Evolutionary conservation across 75 land plant species (phyloP).

Genomic region (Chamaecyparis obtusa): DNA sequence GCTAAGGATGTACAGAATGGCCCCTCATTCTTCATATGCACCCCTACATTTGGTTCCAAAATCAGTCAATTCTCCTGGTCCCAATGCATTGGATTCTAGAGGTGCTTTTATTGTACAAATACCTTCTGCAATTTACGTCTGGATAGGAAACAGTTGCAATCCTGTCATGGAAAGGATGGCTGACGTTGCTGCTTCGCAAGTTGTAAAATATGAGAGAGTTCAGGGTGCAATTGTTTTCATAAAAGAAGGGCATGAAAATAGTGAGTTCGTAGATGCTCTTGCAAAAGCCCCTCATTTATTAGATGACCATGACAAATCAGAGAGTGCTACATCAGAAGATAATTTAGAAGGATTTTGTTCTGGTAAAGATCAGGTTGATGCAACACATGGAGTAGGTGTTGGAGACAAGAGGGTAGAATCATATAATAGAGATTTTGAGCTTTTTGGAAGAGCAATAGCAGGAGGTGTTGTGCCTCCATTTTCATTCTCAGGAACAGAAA

Average conservation of each 20-base stretch:
- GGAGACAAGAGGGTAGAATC: constrained; percentile 27
- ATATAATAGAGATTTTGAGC: constrained; percentile 46
- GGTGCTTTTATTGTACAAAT: constrained; percentile 54
- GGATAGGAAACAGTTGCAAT: constrained; percentile 44
- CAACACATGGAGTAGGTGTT: constrained; percentile 2
- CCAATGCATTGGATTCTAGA: constrained; percentile 42
- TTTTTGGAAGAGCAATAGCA: constrained; percentile 27
- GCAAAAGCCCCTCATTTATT: neutral
- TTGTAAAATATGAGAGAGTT: constrained; percentile 47
- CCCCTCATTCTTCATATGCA: constrained; percentile 63
- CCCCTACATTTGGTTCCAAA: constrained; percentile 59
- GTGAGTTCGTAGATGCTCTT: constrained; percentile 45
- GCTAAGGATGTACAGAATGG: constrained; percentile 41
- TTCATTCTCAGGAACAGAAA: constrained; percentile 16
- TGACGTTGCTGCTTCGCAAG: constrained; percentile 34
- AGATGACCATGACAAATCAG: constrained; percentile 4
- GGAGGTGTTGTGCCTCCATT: constrained; percentile 40
- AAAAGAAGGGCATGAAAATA: constrained; percentile 33
- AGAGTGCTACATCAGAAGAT: neutral
- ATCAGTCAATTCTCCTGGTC: constrained; percentile 18
- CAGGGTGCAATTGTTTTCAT: constrained; percentile 25
- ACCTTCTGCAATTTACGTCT: constrained; percentile 41
- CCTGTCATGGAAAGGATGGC: constrained; percentile 30
- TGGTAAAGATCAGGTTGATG: neutral
- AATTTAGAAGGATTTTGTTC: neutral